Base-by-base conservation (phyloP, 345 rosid species). In the Lepidium didymum region DNA sequence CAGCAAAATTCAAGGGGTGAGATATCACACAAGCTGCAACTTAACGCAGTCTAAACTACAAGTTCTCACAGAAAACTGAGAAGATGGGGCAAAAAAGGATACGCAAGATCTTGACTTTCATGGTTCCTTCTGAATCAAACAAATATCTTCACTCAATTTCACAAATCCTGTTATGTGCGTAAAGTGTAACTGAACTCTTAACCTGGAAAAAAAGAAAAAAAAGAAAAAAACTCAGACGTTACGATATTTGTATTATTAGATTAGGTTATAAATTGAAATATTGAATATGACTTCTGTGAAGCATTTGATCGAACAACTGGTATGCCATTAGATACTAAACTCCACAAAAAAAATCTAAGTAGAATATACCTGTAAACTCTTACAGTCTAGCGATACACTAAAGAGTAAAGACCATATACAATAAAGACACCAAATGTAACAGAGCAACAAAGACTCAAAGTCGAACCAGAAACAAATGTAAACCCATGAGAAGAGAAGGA, bases 61-160 rank as follows among this genome's bases (percentile, higher is more conserved):
- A 29, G 7, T 6, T 18, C 14, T 25, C 3, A 42, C 46, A 42
- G 7, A 57, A 40, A 36, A 3, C 76, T 53, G 16, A 62, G 37
- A 70, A 54, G 42, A 43, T 51, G 47, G 56, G 51, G 49, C n/a
- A 54, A 41, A 81, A 69, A 69, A 60, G 87, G 89, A 87, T 87
- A 87, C 86, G 84, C 80, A 87, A 72, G 52, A 85, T 62, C 77
- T 85, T 83, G 60, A 87, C 89, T 81, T 76, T 85, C 92, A 85
- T 80, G 12, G 21, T 73, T 62, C 70, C 46, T 42, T 74, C 84
- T 79, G 77, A 69, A 75, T 57, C 5, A 64, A 64, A 36, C 27
- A 56, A 56, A 37, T 19, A 31, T 49, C 52, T 73, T 49, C 59
- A 44, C 56, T 56, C 36, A 27, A 21, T 29, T 43, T 33, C 37